Percentiles rank a stretch among this genome's conserved stretches.
Conservation (phyloP, 257 asterid genomes). For the Nyctanthes arbortristis region DNA sequence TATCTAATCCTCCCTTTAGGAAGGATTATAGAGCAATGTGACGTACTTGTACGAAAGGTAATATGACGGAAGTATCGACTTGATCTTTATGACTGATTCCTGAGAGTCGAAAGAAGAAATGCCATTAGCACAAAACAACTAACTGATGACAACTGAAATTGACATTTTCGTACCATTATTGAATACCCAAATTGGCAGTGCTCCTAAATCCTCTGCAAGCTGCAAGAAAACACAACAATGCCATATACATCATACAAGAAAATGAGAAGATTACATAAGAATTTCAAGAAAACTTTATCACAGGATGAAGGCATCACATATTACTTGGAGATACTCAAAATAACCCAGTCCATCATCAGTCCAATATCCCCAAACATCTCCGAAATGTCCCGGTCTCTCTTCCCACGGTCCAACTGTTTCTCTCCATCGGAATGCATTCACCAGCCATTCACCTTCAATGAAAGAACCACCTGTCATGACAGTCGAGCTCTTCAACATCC, state of each 20-base stretch:
- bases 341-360: constrained; percentile 97
- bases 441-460: constrained; percentile 81
- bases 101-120: constrained; percentile 17
- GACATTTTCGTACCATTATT: constrained; percentile 57
- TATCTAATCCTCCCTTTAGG: no score
- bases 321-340: constrained; percentile 84
- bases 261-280: constrained; percentile 8
- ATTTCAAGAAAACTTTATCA: background rate
- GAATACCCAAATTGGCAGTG: constrained; percentile 91
- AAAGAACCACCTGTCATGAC: constrained; percentile 71
- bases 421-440: constrained; percentile 88
- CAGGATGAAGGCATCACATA: constrained; percentile 1
- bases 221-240: constrained; percentile 32
- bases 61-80: constrained; percentile 60
- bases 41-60: constrained; percentile 83
- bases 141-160: background rate
- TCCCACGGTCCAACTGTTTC: constrained; percentile 89
- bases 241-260: background rate
- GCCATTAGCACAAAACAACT: constrained; percentile 8
- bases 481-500: background rate
- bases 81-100: constrained; percentile 85
- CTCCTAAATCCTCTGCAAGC: constrained; percentile 97
- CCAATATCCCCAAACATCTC: constrained; percentile 96
- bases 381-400: constrained; percentile 91
- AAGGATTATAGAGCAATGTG: no score